Base-by-base conservation (phyloP, 768 basidiomycete species). In the Auricularia sp. region DNA sequence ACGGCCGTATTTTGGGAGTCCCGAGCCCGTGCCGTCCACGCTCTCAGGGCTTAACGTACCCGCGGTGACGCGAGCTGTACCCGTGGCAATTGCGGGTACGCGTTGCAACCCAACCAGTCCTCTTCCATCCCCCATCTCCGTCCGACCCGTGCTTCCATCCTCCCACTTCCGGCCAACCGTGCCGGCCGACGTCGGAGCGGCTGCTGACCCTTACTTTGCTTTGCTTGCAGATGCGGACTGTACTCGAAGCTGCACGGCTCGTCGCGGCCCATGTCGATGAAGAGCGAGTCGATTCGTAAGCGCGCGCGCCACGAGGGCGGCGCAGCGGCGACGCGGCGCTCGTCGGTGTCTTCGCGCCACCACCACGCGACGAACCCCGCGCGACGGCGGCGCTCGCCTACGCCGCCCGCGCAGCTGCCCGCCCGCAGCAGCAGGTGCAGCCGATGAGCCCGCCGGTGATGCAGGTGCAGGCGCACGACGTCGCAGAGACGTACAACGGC, bases 251-350 rank as follows among this genome's bases (percentile, higher is more conserved):
- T 93, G 2, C 90, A 93, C 73, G 91, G 92, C 18, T 87, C 90
- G 21, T 86, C 88, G 1, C 86, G 92, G 33, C 92, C 92, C 1
- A 90, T 92, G 67, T 90, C 89, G 7, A 93, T 94, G 91, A 93
- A 93, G 73, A 92, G 90, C 3, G 92, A 94, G 68, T 86, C 92
- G 42, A 91, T 94, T 68, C 88, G 91, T 67, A 93, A 93, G 72
- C 86, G 92, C 47, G 90, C 91, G 2, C 80, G 91, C 1, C 90
- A 92, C 69, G 90, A 92, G 66, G 86, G 61, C 36, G 51, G 14
- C 56, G 18, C 47, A 3, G 16, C 47, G 47, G 11, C 56, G 2
- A 33, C 24, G 33, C 33, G 56, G 1, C 56, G 56, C 1, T 24
- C 56, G 56, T 59, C 56, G 3, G 56, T 35, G 2, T 59, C 56